Conservation (phyloP, 176 grass and related monocot species). For the Calamus simplicifolius region DNA sequence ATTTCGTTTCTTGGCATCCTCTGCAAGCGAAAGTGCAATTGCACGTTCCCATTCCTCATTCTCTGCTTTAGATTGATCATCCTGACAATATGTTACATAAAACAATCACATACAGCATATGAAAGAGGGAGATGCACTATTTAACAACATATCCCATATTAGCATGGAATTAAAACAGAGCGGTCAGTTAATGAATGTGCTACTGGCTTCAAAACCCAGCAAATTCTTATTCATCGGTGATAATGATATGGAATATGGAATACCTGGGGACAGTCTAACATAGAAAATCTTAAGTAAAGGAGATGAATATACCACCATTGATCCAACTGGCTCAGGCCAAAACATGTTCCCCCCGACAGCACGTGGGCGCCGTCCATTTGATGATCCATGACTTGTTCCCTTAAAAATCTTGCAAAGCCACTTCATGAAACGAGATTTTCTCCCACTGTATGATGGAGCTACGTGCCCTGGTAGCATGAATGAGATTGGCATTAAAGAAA, state of each 20-base stretch:
- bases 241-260: neutral
- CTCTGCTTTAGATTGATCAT: conserved; percentile 55
- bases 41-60: conserved; percentile 75
- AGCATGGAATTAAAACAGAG: too few relatives aligned
- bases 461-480: conserved; percentile 11
- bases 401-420: conserved; percentile 83
- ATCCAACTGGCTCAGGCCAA: conserved; percentile 51
- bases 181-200: too few relatives aligned
- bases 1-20: conserved; percentile 61
- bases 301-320: conserved; percentile 38
- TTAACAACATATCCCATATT: too few relatives aligned
- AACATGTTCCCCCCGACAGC: conserved; percentile 44
- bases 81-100: conserved; percentile 33
- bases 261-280: neutral
- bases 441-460: conserved; percentile 35
- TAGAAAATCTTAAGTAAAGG: neutral
- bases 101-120: conserved; percentile 16
- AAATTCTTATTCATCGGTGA: neutral
- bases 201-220: too few relatives aligned
- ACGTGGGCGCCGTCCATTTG: conserved; percentile 32
- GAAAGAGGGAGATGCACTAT: conserved; percentile 4
- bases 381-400: conserved; percentile 44
- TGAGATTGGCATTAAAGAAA: conserved; percentile 25
- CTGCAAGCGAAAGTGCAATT: conserved; percentile 75
- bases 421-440: conserved; percentile 84